These are phyloP conservation scores for Beauveria pseudobassiana DNA, from an alignment of 2,329 filamentous ascomycete genomes.

Conservation along the genomic window DNA sequence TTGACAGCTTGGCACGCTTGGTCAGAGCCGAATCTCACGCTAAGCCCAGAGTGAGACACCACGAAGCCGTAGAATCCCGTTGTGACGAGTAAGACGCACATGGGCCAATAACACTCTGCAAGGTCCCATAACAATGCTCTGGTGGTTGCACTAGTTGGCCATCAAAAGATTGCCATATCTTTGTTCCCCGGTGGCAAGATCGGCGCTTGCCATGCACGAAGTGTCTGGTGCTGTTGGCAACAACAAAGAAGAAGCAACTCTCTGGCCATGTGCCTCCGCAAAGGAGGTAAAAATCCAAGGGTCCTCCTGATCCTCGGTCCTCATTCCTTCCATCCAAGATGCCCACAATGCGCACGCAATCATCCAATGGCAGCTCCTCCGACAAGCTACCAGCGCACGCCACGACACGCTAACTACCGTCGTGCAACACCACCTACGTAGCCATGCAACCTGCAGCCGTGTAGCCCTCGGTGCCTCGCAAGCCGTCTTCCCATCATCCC, in stretches of 20 bases:
- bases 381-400: not conserved
- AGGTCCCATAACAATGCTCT: not conserved
- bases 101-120: not conserved
- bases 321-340: not conserved
- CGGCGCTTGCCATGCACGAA: not conserved
- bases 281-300: not conserved
- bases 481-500: too few relatives aligned
- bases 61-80: not conserved
- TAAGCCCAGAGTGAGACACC: slow-evolving; percentile 4
- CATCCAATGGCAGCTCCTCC: not conserved
- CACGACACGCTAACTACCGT: not conserved
- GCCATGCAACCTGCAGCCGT: not conserved
- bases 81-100: not conserved
- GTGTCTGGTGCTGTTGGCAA: too few relatives aligned
- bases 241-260: not conserved
- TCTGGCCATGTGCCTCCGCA: not conserved
- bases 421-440: not conserved
- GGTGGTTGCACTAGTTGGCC: not conserved
- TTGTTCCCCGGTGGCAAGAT: not conserved
- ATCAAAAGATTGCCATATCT: too few relatives aligned
- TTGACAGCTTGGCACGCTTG: not conserved
- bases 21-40: not conserved
- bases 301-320: not conserved
- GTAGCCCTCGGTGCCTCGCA: not conserved
- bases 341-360: not conserved